Evolutionary conservation across 805 yeast genomes (phyloP).

Genomic region (Lipomyces anomalus): DNA sequence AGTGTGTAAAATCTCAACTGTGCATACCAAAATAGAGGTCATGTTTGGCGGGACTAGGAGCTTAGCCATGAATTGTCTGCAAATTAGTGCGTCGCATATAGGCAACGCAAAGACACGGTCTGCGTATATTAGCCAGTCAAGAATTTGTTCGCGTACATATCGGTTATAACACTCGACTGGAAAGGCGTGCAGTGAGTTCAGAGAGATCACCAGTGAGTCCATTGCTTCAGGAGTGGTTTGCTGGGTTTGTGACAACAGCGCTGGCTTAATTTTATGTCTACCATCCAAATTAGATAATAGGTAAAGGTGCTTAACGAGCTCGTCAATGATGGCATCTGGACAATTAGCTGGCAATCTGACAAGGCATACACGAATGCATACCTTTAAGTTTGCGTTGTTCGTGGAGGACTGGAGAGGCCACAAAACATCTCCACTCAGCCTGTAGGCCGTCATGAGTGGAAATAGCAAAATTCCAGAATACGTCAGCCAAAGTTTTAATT

Average conservation of each 20-base stretch:
- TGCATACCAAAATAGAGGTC: slow-evolving; percentile 11
- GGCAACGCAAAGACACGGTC: too few species aligned
- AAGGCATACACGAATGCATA: too few species aligned
- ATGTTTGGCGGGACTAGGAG: slow-evolving; percentile 11
- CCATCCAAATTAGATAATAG: too few species aligned
- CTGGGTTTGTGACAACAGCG: too few species aligned
- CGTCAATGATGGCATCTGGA: too few species aligned
- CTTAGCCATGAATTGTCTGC: slow-evolving; percentile 3
- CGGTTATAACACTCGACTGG: slow-evolving; percentile 10
- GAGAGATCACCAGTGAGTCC: not conserved
- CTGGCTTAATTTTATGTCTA: too few species aligned
- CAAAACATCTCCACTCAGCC: slow-evolving; percentile 1
- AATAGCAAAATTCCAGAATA: slow-evolving; percentile 1
- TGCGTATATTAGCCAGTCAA: slow-evolving; percentile 8
- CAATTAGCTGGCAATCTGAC: too few species aligned
- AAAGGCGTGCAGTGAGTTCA: slow-evolving; percentile 1
- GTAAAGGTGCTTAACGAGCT: too few species aligned
- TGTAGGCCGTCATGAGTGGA: not conserved
- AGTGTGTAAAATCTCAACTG: slow-evolving; percentile 25
- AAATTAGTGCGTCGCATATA: not conserved
- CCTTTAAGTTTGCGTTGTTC: slow-evolving; percentile 13
- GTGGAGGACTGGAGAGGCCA: not conserved
- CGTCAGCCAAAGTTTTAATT: not conserved
- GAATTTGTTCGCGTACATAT: slow-evolving; percentile 8
- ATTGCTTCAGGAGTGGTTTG: too few species aligned